phyloP scores from a whole-genome alignment of 1,284 basidiomycete genomes.

The Leccinum solheimii region DNA sequence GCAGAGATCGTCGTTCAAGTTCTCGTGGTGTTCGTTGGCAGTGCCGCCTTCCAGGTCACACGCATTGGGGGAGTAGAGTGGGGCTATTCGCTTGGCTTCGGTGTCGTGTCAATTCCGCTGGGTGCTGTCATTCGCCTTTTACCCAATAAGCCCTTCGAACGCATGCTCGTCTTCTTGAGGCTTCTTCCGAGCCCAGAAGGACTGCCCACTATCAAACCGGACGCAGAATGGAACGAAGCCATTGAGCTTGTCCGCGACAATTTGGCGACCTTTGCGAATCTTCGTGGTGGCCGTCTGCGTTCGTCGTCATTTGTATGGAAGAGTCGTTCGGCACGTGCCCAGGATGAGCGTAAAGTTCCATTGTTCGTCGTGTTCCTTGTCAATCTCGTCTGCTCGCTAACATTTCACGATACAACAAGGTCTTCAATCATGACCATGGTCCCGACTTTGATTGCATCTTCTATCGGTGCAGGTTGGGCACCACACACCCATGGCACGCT shows the following conservation, averaged over 20 bases:
- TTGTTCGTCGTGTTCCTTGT: slow-evolving; percentile 32
- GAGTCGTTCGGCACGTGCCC: slow-evolving; percentile 61
- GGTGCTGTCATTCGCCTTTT: slow-evolving; percentile 81
- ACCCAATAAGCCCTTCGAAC: slow-evolving; percentile 81
- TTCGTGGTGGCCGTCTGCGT: slow-evolving; percentile 84
- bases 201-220: slow-evolving; percentile 64
- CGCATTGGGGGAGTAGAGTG: slow-evolving; percentile 81
- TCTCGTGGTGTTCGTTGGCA: slow-evolving; percentile 89
- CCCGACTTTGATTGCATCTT: slow-evolving; percentile 81
- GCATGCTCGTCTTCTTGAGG: slow-evolving; percentile 62
- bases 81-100: slow-evolving; percentile 90
- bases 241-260: slow-evolving; percentile 84
- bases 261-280: slow-evolving; percentile 74
- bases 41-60: slow-evolving; percentile 90
- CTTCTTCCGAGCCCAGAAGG: slow-evolving; percentile 71
- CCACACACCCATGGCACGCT: slow-evolving; percentile 57
- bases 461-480: slow-evolving; percentile 80
- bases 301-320: slow-evolving; percentile 82
- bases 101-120: slow-evolving; percentile 84
- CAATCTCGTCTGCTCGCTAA: slow-evolving; percentile 3
- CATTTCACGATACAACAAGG: slow-evolving; percentile 31
- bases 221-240: slow-evolving; percentile 69
- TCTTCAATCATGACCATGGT: slow-evolving; percentile 85
- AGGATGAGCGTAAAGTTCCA: slow-evolving; percentile 48
- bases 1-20: slow-evolving; percentile 86